Base-by-base conservation (phyloP, 2,329 filamentous ascomycete genomes). In the Hymenoscyphus scutula region DNA sequence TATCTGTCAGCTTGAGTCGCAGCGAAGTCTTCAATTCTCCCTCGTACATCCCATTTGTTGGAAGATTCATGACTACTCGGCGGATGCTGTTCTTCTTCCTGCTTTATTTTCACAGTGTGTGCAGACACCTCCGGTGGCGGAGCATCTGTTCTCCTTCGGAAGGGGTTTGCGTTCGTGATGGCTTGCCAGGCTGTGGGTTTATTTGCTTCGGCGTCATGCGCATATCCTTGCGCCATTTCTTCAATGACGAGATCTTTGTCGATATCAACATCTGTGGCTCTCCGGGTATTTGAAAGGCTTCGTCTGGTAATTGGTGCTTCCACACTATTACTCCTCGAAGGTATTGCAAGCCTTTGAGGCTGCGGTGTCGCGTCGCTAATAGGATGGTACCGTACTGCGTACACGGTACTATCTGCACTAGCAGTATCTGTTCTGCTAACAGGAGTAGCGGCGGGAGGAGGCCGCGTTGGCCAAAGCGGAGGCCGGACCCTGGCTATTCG, bases 381-480 rank as follows among this genome's bases (percentile, higher is more conserved):
- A 11, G 83, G 79, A 60, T 86, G 84, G 66, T 88, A 88, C 59
- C 84, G 79, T 38, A 88, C 79, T 6, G 84, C 83, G 65, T 89
- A 89, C 2, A 85, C 81, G 1, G 85, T 88, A 72, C 85, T 88
- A 53, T 84, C 84, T 0, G 84, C 85, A 69, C 85, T 88, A 19
- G 83, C 80, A 1, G 85, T 87, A 64, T 88, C 85, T 19, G 84
- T 84, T 65, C 85, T 79, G 69, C 84, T 88, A 53, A 86, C 73
- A 0, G 85, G 84, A 0, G 84, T 87, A 2, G 79, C 78, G 34
- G 80, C 80, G 38, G 82, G 79, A 5, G 80, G 75, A 48, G 84
- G 84, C n/a, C 84, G 76, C 65, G 82, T 73, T 62, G 85, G 79
- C 86, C 83, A 82, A 17, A 73, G 55, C 30, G 70, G 68, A 60